phyloP scores from a whole-genome alignment of 2,329 filamentous ascomycete species.

The Colletotrichum sp. region DNA sequence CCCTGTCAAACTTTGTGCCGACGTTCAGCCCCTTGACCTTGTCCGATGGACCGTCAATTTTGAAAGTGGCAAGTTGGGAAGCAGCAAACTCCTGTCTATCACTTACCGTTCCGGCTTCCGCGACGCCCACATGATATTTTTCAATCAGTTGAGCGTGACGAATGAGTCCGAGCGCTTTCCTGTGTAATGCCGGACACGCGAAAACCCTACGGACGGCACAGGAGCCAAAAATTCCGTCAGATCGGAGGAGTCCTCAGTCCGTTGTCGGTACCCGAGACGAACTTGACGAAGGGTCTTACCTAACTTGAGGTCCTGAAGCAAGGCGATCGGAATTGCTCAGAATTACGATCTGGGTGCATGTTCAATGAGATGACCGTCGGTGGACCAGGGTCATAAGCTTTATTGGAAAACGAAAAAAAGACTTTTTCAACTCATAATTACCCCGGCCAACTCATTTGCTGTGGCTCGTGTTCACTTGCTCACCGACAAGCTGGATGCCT shows the following conservation, averaged over 20 bases:
- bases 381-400: neutral
- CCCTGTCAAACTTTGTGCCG: conserved; percentile 3
- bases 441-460: conserved; percentile 18
- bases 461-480: conserved; percentile 15
- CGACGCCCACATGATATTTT: neutral
- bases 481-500: conserved; percentile 17
- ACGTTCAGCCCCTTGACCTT: conserved; percentile 16
- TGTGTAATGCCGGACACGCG: neutral
- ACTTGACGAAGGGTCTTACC: neutral
- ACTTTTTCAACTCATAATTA: conserved; percentile 8
- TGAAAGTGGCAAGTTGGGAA: conserved; percentile 12
- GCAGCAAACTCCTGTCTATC: conserved; percentile 8
- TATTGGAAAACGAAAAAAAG: neutral
- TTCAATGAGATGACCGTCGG: neutral
- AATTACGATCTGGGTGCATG: neutral
- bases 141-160: neutral
- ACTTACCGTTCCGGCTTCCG: conserved; percentile 17
- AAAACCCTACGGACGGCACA: neutral
- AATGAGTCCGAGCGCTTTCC: conserved; percentile 8
- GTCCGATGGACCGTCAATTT: conserved; percentile 16
- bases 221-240: neutral
- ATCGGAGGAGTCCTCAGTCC: neutral
- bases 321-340: neutral
- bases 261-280: neutral
- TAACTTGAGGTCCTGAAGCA: neutral